Conservation (phyloP, 176 grass and related monocot species). For the Eragrostis nindensis region DNA sequence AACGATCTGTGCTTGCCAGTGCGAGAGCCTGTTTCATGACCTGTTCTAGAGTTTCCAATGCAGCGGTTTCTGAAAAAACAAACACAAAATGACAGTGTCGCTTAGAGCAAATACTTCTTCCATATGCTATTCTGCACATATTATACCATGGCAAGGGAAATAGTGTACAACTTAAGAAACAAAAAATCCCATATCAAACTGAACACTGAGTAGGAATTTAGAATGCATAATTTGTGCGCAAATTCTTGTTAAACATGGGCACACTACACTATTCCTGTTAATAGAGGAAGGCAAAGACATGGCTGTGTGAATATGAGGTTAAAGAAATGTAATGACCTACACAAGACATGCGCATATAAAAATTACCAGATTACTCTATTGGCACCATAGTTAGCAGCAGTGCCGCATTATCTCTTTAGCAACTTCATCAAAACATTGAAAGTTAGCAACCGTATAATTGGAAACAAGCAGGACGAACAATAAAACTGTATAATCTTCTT, state of each 20-base stretch:
- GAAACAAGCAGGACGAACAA: slow-evolving; percentile 21
- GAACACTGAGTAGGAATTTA: background rate
- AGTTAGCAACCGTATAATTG: background rate
- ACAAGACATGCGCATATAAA: background rate
- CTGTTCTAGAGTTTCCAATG: slow-evolving; percentile 69
- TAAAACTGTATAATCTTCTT: background rate
- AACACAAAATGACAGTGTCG: slow-evolving; percentile 35
- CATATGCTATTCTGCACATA: no score
- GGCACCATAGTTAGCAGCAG: slow-evolving; percentile 1
- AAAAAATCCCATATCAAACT: background rate
- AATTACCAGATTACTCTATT: background rate
- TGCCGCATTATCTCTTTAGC: background rate
- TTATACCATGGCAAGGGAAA: background rate
- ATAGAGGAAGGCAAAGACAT: background rate
- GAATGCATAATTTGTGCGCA: background rate
- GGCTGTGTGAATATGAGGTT: background rate
- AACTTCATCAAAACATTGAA: slow-evolving; percentile 13
- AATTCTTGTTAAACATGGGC: slow-evolving; percentile 2
- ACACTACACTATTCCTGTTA: background rate
- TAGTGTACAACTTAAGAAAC: no score
- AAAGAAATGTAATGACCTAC: background rate
- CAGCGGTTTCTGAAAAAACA: slow-evolving; percentile 63
- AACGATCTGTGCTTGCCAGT: slow-evolving; percentile 55
- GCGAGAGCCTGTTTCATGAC: slow-evolving; percentile 77
- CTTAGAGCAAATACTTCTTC: slow-evolving; percentile 25